Evolutionary conservation across 768 basidiomycete genomes (phyloP), one percentile per base, ranked within the genome.

Genomic region (Phlebiopsis flavidoalba): DNA sequence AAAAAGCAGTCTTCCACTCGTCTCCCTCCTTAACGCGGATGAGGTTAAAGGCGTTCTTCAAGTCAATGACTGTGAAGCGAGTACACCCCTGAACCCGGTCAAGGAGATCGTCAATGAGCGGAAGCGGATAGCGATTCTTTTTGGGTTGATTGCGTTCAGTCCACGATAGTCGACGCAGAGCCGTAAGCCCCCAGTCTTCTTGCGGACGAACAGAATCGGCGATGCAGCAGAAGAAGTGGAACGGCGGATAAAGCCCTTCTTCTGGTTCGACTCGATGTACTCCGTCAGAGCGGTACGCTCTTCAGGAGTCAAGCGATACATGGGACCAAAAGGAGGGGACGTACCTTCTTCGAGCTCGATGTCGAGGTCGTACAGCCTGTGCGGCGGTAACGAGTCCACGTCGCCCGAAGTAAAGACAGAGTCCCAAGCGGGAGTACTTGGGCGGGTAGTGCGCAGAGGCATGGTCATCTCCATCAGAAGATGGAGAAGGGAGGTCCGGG

Each of bases 1-100:
- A 67, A 80, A n/a, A 79, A 0, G 75, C 74, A 0, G 75, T 77
- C 58, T 77, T 77, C 70, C 72, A 73, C 56, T 75, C 72, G 59
- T 76, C 67, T 0, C 74, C 73, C 11, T 68, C 63, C n/a, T 61
- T 59, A 22, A 79, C 74, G 1, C 75, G 65, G n/a, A 82, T 64
- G 12, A 77, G 75, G 63, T 80, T 75, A 63, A 73, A 82, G 0
- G 74, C 76, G 48, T 70, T 69, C 5, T 68, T 61, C 5, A 82
- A 68, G 63, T 83, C 78, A 11, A 82, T 58, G 48, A 73, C 74
- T 0, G 73, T 71, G 62, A 74, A 79, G 33, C 69, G 35, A 26
- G 58, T 60, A n/a, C 48, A 46, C 2, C 36, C 33, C 10, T 19
- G 11, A 4, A 55, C 22, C 0, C 45, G 43, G 50, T 75, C 67